Evolutionary conservation across 1,139 yeast genomes (phyloP), one percentile per base, ranked within the genome.

Genomic region (Hansenula sp.): DNA sequence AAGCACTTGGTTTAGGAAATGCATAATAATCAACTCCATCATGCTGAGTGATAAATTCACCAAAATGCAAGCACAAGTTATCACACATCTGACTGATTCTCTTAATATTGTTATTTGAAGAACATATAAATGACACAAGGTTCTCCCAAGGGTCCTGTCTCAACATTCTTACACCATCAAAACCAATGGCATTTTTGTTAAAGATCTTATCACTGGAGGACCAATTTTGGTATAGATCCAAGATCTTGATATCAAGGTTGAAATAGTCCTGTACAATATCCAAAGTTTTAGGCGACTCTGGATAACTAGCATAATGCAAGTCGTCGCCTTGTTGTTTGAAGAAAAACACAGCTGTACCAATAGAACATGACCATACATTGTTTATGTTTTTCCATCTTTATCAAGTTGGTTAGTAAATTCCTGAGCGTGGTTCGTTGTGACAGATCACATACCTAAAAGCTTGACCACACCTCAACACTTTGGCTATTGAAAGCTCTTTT

Each of bases 71-170:
- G 58, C 96, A 85, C 37, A 93, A 68, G 45, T 75, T 76, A 50
- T 89, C 91, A 59, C 96, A 94, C 96, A 94, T 90, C 55, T 84
- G 85, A 2, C 96, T 85, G 39, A 94, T 94, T 36, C 99, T 73
- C 59, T 91, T 88, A 46, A 93, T 95, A 58, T 93, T 94, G 65
- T 93, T 93, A 63, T 93, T 93, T n/a, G 96, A 84, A 4, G 96
- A 88, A 63, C 99, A 93, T 19, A 93, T 94, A 54, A 93, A 93
- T 3, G 94, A 85, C 18, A 93, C 67, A 39, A 89, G 69, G 36
- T 94, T 89, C 58, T 94, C 99, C 98, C 98, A 93, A 0, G 99
- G 99, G 52, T 91, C 96, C 62, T 93, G 98, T 41, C 91, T 73
- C 28, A 91, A 73, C 47, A 90, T 87, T 33, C 98, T 68, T 25